phyloP scores from a whole-genome alignment of 495 filamentous ascomycete genomes.

The Jackrogersella multiformis region DNA sequence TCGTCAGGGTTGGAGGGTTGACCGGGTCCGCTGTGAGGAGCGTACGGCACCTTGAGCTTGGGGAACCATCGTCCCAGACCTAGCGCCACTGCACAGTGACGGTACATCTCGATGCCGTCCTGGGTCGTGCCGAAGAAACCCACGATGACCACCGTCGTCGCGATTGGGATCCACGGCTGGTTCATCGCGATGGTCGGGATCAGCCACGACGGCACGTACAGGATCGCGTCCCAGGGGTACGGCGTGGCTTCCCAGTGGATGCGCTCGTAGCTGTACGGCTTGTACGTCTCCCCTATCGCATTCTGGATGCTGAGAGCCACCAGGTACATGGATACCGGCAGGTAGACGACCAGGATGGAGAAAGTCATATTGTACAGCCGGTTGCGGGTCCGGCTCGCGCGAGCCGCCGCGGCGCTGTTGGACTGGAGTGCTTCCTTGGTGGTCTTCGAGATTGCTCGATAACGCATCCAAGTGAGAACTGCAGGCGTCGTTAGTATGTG shows the following conservation, averaged over 20 bases:
- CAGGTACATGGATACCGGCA: constrained; percentile 71
- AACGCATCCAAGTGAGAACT: constrained; percentile 74
- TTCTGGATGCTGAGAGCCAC: constrained; percentile 64
- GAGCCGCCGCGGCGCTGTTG: constrained; percentile 52
- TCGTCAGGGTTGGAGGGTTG: neutral
- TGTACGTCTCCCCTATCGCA: constrained; percentile 55
- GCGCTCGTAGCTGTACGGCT: constrained; percentile 56
- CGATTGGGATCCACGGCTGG: constrained; percentile 74
- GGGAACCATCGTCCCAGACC: constrained; percentile 63
- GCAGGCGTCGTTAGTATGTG: constrained; percentile 3
- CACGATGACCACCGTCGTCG: constrained; percentile 69
- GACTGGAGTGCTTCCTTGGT: constrained; percentile 68
- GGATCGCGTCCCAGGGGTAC: constrained; percentile 65
- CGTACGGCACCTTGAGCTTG: constrained; percentile 26
- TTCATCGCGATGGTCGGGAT: constrained; percentile 56
- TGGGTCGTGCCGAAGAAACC: constrained; percentile 82
- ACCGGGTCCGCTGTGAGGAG: too few species aligned
- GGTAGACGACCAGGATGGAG: constrained; percentile 68
- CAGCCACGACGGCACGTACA: constrained; percentile 67
- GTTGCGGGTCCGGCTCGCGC: constrained; percentile 69
- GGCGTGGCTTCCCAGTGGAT: constrained; percentile 49
- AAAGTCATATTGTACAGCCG: constrained; percentile 82
- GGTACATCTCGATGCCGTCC: constrained; percentile 80
- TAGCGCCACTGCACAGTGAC: constrained; percentile 58
- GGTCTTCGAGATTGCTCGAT: constrained; percentile 69